Base-by-base conservation (phyloP, 306 rosid species). In the Prinsepia uniflora region DNA sequence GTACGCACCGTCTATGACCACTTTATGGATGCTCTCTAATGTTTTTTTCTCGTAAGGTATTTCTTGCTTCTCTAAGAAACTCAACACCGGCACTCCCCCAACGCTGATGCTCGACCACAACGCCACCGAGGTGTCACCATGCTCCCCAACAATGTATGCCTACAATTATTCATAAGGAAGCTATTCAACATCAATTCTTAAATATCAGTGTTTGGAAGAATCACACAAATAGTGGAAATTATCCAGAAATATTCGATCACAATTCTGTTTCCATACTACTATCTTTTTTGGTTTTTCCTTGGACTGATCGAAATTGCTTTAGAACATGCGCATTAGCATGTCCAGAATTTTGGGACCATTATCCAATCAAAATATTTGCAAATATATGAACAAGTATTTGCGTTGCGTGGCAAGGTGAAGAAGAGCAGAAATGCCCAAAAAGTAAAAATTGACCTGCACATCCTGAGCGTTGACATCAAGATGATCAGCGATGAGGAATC, bases 81-180 rank as follows among this genome's bases (percentile, higher is more conserved):
- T 94, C 68, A 87, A 75, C 61, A 94, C 83, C 13, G 98, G 97
- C 72, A 94, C 92, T 13, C 97, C 98, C 2, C 98, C 98, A 0
- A 94, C 86, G 54, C 97, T 94, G 1, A 94, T 94, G 85, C 97
- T 90, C 0, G 97, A 94, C 98, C 98, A 94, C 20, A 94, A 62
- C 0, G 98, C 98, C 87, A 94, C 98, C 4, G 97, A 94, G 80
- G 96, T 94, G 62, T 94, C 98, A 6, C 98, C 98, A 22, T 94
- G 98, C 70, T 94, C 98, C 63, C 98, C 98, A n/a, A 94, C 81
- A 46, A 94, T 87, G 83, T 52, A 90, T 17, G 98, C 98, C 98
- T 90, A 30, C 45, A 15, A 49, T 11, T 8, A 49, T 11, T 48
- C 39, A 19, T n/a, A 65, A 45, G 54, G 4, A 43, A 11, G 20